phyloP scores from a whole-genome alignment of 2,329 filamentous ascomycete species.

The Colletotrichum paranaense region DNA sequence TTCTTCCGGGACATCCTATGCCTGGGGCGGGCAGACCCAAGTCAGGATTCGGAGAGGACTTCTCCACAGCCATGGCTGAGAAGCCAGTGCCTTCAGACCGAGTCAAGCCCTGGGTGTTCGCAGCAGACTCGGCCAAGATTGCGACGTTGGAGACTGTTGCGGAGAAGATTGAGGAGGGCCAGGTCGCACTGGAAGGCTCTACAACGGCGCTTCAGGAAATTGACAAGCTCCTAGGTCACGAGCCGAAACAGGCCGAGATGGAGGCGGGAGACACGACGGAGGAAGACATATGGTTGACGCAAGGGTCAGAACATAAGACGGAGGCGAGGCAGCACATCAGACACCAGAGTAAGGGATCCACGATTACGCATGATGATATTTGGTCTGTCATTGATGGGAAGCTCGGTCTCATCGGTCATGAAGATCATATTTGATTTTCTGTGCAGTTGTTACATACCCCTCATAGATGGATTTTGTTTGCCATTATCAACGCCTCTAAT shows the following conservation, averaged over 20 bases:
- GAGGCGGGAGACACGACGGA: conserved; percentile 39
- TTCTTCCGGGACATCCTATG: conserved; percentile 64
- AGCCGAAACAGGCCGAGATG: conserved; percentile 39
- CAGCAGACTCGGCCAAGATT: conserved; percentile 70
- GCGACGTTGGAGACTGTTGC: conserved; percentile 67
- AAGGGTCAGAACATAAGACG: conserved; percentile 40
- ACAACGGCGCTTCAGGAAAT: conserved; percentile 62
- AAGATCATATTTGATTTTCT: conserved; percentile 38
- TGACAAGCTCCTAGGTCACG: conserved; percentile 58
- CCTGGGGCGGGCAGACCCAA: conserved; percentile 48
- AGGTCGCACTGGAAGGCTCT: conserved; percentile 65
- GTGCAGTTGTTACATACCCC: conserved; percentile 22
- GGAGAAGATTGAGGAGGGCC: conserved; percentile 69
- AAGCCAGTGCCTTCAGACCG: conserved; percentile 53
- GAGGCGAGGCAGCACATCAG: conserved; percentile 40
- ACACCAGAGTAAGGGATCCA: conserved; percentile 38
- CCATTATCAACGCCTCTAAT: conserved; percentile 15
- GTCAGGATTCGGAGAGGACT: conserved; percentile 57
- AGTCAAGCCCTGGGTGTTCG: conserved; percentile 69
- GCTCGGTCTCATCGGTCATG: conserved; percentile 61
- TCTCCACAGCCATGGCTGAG: conserved; percentile 49
- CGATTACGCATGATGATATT: conserved; percentile 49
- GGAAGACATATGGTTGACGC: conserved; percentile 52
- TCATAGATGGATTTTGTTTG: conserved; percentile 5
- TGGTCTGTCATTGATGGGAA: conserved; percentile 66